Evolutionary conservation across 164 flowering plant genomes (phyloP).

Genomic region (Berberis vulgaris): DNA sequence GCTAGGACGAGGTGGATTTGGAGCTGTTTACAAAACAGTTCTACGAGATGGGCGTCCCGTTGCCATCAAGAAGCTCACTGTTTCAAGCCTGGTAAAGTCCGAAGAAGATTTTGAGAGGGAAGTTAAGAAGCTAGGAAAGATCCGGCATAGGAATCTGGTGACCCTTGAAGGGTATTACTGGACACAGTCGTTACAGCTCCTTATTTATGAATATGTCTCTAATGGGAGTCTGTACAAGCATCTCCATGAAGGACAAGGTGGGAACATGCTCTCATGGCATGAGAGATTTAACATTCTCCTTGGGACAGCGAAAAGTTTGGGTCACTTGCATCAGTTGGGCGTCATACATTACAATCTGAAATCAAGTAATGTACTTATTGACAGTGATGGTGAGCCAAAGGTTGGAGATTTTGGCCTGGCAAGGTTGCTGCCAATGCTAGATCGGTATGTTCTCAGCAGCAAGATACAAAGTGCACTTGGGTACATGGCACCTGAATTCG

Average conservation of each 20-base stretch:
- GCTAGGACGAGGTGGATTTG: conserved; percentile 95
- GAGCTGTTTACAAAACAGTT: conserved; percentile 68
- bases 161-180: conserved; percentile 87
- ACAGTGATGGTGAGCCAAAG: conserved; percentile 55
- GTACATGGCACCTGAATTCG: conserved; percentile 98
- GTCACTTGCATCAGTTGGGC: conserved; percentile 59
- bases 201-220: conserved; percentile 66
- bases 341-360: conserved; percentile 84
- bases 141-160: conserved; percentile 67
- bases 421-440: conserved; percentile 70
- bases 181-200: conserved; percentile 85
- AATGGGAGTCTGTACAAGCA: conserved; percentile 70
- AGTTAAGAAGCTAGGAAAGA: conserved; percentile 67
- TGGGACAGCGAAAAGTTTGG: conserved; percentile 74
- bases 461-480: conserved; percentile 97
- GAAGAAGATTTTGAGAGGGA: conserved; percentile 88
- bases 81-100: conserved; percentile 74
- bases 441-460: conserved; percentile 79
- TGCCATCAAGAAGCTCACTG: conserved; percentile 86
- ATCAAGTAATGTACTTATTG: conserved; percentile 70
- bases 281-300: conserved; percentile 71
- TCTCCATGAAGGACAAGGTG: conserved; percentile 55
- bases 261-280: conserved; percentile 58
- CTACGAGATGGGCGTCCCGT: conserved; percentile 68
- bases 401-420: conserved; percentile 89